These are phyloP conservation scores for Aegilops speltoides DNA, from an alignment of 176 grass and related monocot genomes.

Conservation along the genomic window DNA sequence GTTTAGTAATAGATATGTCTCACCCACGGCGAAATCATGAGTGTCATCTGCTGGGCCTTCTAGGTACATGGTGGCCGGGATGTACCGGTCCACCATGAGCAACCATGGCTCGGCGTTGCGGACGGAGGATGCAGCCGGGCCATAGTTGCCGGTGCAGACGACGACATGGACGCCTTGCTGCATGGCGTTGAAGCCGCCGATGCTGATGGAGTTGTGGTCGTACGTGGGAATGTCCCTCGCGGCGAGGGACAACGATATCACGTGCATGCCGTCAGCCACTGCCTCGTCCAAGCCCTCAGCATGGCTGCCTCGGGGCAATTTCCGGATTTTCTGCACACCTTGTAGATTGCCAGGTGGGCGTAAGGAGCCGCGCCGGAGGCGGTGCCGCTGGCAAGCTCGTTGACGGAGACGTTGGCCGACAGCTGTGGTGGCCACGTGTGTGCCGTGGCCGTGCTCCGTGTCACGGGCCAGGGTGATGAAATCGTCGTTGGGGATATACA, in stretches of 20 bases:
- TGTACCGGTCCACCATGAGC: neutral
- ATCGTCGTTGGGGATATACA: neutral
- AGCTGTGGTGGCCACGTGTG: neutral
- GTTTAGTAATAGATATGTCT: neutral
- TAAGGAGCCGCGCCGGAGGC: neutral
- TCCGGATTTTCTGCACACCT: neutral
- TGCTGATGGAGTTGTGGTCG: neutral
- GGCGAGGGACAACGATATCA: neutral
- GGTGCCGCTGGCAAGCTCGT: neutral
- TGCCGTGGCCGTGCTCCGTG: neutral
- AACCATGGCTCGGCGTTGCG: neutral
- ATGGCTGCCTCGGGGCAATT: neutral
- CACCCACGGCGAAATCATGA: neutral
- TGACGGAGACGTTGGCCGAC: neutral
- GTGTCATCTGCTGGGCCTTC: neutral
- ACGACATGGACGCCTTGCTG: neutral
- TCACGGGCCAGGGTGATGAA: neutral
- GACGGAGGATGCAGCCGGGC: neutral
- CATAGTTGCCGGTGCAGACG: neutral
- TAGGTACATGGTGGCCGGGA: neutral
- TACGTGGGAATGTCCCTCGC: neutral
- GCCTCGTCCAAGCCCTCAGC: neutral
- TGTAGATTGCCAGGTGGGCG: neutral
- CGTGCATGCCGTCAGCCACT: neutral
- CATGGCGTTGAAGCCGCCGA: neutral